Percentiles rank a stretch among this genome's conserved stretches.
Evolutionary conservation across 2,329 filamentous ascomycete species (phyloP).

Genomic region (Talaromyces sp.): DNA sequence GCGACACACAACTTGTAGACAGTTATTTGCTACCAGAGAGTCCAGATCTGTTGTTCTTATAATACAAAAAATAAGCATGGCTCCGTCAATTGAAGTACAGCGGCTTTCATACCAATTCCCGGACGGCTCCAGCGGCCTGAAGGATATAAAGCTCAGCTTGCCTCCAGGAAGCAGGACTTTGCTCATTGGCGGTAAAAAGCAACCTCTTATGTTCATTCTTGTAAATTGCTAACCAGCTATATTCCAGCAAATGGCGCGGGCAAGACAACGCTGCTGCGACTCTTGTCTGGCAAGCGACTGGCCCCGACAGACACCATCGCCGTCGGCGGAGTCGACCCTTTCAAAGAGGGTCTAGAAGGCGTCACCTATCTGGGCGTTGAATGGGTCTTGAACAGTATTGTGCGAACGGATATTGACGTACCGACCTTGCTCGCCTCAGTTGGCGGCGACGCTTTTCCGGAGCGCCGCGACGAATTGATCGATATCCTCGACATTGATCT

Average conservation of each 20-base stretch:
- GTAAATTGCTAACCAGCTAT: conserved; percentile 12
- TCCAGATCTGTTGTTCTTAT: neutral
- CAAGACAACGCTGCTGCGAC: conserved; percentile 91
- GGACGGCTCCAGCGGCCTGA: conserved; percentile 74
- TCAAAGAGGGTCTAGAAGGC: conserved; percentile 82
- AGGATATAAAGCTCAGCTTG: conserved; percentile 67
- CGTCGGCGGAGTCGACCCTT: conserved; percentile 83
- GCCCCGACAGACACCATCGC: conserved; percentile 69
- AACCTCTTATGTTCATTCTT: neutral
- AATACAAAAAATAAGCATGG: neutral
- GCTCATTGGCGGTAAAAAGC: conserved; percentile 68
- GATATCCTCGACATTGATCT: conserved; percentile 86
- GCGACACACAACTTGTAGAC: neutral
- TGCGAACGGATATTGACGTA: conserved; percentile 91
- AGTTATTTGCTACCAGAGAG: neutral
- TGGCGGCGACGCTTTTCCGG: conserved; percentile 77
- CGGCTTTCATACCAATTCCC: conserved; percentile 84
- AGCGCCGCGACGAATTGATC: conserved; percentile 80
- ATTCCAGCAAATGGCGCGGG: conserved; percentile 79
- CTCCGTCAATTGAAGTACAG: conserved; percentile 65
- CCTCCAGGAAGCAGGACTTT: conserved; percentile 82
- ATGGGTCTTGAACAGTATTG: conserved; percentile 97
- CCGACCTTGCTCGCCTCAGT: conserved; percentile 77
- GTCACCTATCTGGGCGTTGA: conserved; percentile 96
- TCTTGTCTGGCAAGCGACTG: conserved; percentile 91